Evolutionary conservation across 1,139 yeast species (phyloP), one percentile per base, ranked within the genome.

Genomic region (Candida frijolesensis): DNA sequence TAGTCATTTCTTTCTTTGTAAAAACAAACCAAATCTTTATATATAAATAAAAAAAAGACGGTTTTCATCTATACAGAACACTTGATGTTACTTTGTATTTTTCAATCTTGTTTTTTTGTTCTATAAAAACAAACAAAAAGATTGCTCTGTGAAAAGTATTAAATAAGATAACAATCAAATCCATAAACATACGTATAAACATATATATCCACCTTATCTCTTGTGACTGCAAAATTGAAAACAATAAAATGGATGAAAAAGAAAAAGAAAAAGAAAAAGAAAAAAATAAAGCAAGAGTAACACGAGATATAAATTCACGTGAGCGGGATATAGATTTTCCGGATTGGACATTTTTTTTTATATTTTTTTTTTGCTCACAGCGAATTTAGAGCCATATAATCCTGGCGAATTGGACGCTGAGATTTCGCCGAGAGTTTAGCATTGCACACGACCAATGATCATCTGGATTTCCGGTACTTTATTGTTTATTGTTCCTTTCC

Each of bases 401-500:
- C 34, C 34, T 15, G 29, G 42, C 30, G 30, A 38, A 22, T 34
- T n/a, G 14, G 27, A 14, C 16, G 41, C 14, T 19, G 34, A 40
- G 18, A 27, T 27, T 40, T 40, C 43, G 43, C 43, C 43, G 43
- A 40, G 22, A 9, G 22, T 27, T 40, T 27, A 27, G 34, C 14
- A 27, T 9, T 4, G 9, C 14, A 40, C 43, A 40, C 43, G 33
- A 40, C 34, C 19, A n/a, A 34, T 5, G 38, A 34, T 15, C 38
- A 4, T 7, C 19, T 16, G 8, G 14, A 30, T 12, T 30, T 12
- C n/a, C 34, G 32, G 6, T 29, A 12, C 14, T 11, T 11, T 30
- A 30, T 30, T 30, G 34, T 30, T 19, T 30, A 30, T 30, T 30
- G 14, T 10, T 30, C 10, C 29, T 2, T 25, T 25, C 29, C 29